phyloP scores from a whole-genome alignment of 2,329 filamentous ascomycete species.

The Dothistroma septosporum region DNA sequence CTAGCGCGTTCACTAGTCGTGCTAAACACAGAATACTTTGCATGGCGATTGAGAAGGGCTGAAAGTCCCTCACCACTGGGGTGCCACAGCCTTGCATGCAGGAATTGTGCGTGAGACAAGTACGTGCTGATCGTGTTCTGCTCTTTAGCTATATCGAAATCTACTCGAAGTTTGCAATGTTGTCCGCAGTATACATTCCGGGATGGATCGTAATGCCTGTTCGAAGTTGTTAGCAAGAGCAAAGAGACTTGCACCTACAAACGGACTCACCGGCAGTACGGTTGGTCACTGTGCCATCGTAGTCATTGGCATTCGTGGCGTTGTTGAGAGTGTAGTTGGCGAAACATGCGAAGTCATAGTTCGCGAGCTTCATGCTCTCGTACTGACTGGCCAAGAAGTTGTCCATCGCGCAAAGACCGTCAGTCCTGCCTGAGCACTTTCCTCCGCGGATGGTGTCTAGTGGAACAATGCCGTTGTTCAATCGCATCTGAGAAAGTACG shows the following conservation, averaged over 20 bases:
- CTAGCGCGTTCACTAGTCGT: neutral
- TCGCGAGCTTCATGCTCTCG: slow-evolving; percentile 38
- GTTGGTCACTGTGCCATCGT: slow-evolving; percentile 36
- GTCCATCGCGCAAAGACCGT: slow-evolving; percentile 45
- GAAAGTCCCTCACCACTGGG: neutral
- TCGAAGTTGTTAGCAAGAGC: neutral
- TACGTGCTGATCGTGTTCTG: neutral
- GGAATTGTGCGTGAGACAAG: neutral
- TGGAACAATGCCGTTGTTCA: slow-evolving; percentile 50
- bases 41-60: neutral
- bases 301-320: slow-evolving; percentile 40
- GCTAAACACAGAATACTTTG: neutral
- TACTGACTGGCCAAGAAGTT: slow-evolving; percentile 43
- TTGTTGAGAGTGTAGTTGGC: slow-evolving; percentile 45
- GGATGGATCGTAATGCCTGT: slow-evolving; percentile 21
- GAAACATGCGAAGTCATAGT: slow-evolving; percentile 49
- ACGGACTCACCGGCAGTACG: slow-evolving; percentile 13
- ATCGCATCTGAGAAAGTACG: slow-evolving; percentile 35
- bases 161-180: slow-evolving; percentile 11
- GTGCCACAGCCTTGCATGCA: neutral
- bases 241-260: neutral
- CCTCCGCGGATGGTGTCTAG: slow-evolving; percentile 48
- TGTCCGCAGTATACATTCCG: slow-evolving; percentile 23
- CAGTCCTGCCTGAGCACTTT: slow-evolving; percentile 40
- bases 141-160: neutral